A percentile compares a stretch with the other conserved stretches of the same genome.
These are phyloP conservation scores for Chrysosporium keratinophilum DNA, from an alignment of 2,329 filamentous ascomycete genomes.

Conservation along the genomic window DNA sequence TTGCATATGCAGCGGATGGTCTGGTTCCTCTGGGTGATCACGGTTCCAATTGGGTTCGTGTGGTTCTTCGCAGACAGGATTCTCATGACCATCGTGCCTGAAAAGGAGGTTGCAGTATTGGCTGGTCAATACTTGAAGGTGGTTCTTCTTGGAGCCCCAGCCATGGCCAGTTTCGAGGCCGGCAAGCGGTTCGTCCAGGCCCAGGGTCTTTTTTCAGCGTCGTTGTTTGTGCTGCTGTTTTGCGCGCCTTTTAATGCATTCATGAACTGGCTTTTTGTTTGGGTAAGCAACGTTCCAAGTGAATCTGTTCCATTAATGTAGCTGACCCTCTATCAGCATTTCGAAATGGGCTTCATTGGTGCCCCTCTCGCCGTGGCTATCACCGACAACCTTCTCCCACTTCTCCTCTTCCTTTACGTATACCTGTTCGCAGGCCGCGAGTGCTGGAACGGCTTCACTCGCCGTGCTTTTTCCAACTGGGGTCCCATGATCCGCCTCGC, in stretches of 20 bases:
- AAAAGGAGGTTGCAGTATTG: slow-evolving; percentile 57
- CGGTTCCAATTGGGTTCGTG: slow-evolving; percentile 59
- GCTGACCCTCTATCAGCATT: slow-evolving; percentile 27
- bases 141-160: slow-evolving; percentile 59
- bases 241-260: slow-evolving; percentile 72
- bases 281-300: slow-evolving; percentile 40
- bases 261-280: slow-evolving; percentile 73
- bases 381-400: slow-evolving; percentile 63
- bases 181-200: slow-evolving; percentile 83
- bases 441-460: slow-evolving; percentile 74
- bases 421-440: slow-evolving; percentile 59
- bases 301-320: not conserved
- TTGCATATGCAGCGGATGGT: slow-evolving; percentile 74
- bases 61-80: slow-evolving; percentile 61
- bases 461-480: slow-evolving; percentile 62
- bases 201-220: slow-evolving; percentile 73
- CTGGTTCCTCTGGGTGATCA: slow-evolving; percentile 61
- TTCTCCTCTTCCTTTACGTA: slow-evolving; percentile 65
- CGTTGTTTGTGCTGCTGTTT: slow-evolving; percentile 70
- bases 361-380: slow-evolving; percentile 68
- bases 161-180: slow-evolving; percentile 64
- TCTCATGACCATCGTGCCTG: slow-evolving; percentile 57
- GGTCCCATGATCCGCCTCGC: slow-evolving; percentile 76
- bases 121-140: slow-evolving; percentile 66
- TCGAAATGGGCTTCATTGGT: slow-evolving; percentile 61